phyloP scores from a whole-genome alignment of 768 basidiomycete species.

The Auricularia sp. region DNA sequence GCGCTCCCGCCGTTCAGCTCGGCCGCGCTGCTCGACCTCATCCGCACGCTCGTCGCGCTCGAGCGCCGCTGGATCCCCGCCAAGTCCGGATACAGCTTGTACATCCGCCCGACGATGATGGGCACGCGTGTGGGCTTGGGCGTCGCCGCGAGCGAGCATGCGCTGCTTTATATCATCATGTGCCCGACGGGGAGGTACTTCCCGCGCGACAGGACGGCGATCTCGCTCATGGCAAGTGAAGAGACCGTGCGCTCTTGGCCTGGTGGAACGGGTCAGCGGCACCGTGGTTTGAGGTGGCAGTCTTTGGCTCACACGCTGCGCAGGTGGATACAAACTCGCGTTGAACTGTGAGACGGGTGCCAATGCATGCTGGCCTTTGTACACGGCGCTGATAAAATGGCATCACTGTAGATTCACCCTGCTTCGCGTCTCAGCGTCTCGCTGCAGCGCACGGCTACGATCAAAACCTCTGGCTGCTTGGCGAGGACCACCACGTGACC shows the following conservation, averaged over 20 bases:
- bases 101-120: conserved; percentile 74
- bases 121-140: conserved; percentile 31
- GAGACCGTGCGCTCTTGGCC: conserved; percentile 77
- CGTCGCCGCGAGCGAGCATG: conserved; percentile 67
- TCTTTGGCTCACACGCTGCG: not conserved
- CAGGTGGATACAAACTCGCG: conserved; percentile 48
- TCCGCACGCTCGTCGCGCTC: conserved; percentile 55
- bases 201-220: conserved; percentile 37
- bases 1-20: conserved; percentile 55
- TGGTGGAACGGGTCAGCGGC: conserved; percentile 46
- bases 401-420: conserved; percentile 34
- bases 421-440: conserved; percentile 51
- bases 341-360: conserved; percentile 31
- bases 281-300: not conserved
- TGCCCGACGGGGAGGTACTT: conserved; percentile 52
- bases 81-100: conserved; percentile 65
- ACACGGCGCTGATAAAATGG: not conserved
- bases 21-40: conserved; percentile 36
- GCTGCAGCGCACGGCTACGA: conserved; percentile 62
- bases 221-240: conserved; percentile 56
- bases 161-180: conserved; percentile 76
- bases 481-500: conserved; percentile 36
- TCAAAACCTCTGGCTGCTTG: conserved; percentile 72
- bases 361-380: not conserved
- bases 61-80: conserved; percentile 84